A percentile compares a stretch with the other conserved stretches of the same genome.
phyloP scores from a whole-genome alignment of 106 monocot species.

The Chionographis japonica region DNA sequence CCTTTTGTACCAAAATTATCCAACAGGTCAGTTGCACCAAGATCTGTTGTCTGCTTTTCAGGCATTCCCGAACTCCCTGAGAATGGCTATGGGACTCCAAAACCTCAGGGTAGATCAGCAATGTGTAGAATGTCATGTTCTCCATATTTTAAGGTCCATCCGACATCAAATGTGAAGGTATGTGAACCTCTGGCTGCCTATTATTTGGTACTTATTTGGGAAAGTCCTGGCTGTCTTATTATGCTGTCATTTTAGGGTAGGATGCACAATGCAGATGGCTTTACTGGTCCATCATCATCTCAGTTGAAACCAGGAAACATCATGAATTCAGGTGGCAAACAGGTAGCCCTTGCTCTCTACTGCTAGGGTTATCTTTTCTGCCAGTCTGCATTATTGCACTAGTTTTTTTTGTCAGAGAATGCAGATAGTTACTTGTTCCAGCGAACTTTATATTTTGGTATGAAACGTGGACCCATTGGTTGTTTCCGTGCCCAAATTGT shows the following conservation, averaged over 20 bases:
- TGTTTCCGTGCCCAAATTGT: too few species aligned
- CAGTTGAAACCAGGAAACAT: conserved; percentile 12
- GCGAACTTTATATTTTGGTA: too few species aligned
- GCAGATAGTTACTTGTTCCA: too few species aligned
- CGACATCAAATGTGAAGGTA: not conserved
- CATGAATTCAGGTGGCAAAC: conserved; percentile 19
- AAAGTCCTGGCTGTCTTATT: too few species aligned
- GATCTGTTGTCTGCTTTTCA: not conserved
- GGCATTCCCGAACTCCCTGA: not conserved
- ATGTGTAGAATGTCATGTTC: conserved; percentile 29
- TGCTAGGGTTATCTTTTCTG: too few species aligned
- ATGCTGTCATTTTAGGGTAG: conserved; percentile 13
- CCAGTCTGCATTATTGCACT: too few species aligned
- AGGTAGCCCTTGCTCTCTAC: conserved; percentile 18
- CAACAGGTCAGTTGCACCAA: not conserved
- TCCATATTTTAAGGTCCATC: conserved; percentile 25
- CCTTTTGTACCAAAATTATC: not conserved
- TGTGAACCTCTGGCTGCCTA: not conserved
- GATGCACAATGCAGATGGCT: not conserved
- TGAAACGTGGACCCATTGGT: too few species aligned
- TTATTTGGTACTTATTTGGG: too few species aligned
- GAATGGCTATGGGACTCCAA: conserved; percentile 29
- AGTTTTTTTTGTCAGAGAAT: too few species aligned
- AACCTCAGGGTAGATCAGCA: conserved; percentile 20
- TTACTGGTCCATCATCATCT: conserved; percentile 18